Evolutionary conservation across 2,329 filamentous ascomycete genomes (phyloP).

Genomic region (Setomelanomma holmii): DNA sequence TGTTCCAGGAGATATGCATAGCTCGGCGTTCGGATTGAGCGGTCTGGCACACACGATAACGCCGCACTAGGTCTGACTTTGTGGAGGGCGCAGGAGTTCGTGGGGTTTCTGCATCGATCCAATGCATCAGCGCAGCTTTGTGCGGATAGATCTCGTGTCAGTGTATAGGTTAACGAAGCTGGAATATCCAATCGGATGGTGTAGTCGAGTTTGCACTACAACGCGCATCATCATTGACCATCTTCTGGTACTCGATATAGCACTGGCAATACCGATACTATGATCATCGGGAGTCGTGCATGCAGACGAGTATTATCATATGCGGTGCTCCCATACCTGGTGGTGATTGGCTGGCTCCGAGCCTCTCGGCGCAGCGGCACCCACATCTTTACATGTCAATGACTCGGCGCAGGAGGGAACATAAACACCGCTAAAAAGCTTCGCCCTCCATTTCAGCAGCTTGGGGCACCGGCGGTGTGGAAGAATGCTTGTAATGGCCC

Average conservation of each 20-base stretch:
- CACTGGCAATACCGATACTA: conserved; percentile 25
- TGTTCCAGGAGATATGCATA: conserved; percentile 27
- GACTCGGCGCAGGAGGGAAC: background rate
- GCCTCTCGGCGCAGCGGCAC: conserved; percentile 24
- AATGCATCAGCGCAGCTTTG: conserved; percentile 22
- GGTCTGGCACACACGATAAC: conserved; percentile 16
- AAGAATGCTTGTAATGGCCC: background rate
- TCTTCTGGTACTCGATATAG: conserved; percentile 33
- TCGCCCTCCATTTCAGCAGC: too few relatives aligned
- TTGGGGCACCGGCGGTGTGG: background rate
- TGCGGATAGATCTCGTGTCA: background rate
- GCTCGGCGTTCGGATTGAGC: conserved; percentile 21
- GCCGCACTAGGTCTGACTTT: conserved; percentile 25
- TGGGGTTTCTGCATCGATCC: conserved; percentile 25
- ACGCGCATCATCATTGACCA: conserved; percentile 6
- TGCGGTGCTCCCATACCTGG: conserved; percentile 25
- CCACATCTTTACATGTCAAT: conserved; percentile 12
- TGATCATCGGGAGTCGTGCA: conserved; percentile 42
- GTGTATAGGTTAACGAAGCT: background rate
- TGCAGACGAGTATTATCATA: conserved; percentile 29
- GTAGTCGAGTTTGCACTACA: conserved; percentile 1
- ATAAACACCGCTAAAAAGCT: background rate
- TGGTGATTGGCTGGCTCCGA: conserved; percentile 25
- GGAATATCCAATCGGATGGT: background rate
- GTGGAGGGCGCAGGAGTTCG: conserved; percentile 20